Evolutionary conservation across 257 asterid genomes (phyloP).

Genomic region (Solanum ossicruentum): DNA sequence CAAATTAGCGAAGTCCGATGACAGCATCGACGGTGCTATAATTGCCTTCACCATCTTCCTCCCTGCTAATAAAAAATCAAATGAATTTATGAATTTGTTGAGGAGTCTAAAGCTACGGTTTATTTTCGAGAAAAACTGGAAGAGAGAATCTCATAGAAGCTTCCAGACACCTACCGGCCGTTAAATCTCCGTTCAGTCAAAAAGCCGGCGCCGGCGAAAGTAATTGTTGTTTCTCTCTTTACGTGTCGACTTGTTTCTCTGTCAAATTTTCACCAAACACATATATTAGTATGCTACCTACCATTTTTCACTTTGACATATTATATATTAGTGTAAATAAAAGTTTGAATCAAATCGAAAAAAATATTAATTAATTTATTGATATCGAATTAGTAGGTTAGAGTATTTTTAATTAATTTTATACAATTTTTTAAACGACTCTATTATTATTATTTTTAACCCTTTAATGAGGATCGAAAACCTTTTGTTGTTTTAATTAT

Average conservation of each 20-base stretch:
- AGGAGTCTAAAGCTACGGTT: neutral
- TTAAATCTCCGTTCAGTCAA: neutral
- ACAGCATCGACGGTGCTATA: constrained; percentile 90
- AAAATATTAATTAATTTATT: no score
- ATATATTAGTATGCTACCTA: neutral
- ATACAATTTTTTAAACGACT: no score
- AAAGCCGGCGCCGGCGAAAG: neutral
- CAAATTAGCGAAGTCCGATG: constrained; percentile 88
- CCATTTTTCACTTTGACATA: neutral
- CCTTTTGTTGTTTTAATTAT: no score
- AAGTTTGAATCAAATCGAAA: no score
- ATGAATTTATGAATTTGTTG: neutral
- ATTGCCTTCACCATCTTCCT: constrained; percentile 43
- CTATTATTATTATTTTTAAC: no score
- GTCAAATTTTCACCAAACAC: neutral
- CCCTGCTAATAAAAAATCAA: neutral
- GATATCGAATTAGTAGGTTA: no score
- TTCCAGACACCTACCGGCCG: neutral
- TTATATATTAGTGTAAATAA: no score
- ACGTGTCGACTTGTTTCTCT: neutral
- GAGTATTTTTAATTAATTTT: no score
- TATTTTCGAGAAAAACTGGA: neutral
- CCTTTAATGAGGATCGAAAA: no score
- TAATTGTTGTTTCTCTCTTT: neutral
- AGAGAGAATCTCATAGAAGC: neutral